Evolutionary conservation across 495 filamentous ascomycete species (phyloP), one percentile per base, ranked within the genome.

Genomic region (Ascobolus immersus): DNA sequence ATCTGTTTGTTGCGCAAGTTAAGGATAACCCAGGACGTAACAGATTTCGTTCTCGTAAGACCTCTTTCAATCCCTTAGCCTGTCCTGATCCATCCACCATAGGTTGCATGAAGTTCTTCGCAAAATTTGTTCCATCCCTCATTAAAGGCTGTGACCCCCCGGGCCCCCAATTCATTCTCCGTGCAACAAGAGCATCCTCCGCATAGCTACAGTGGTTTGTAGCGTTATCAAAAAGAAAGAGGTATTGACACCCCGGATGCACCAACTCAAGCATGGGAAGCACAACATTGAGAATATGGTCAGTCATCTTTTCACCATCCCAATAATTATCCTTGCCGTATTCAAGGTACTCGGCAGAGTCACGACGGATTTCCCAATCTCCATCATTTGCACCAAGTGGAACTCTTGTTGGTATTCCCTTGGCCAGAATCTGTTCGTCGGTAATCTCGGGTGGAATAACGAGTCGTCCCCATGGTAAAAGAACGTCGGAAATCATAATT

Each of bases 181-280:
- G 18, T 17, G 27, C 21, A 17, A 13, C 8, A 19, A 39, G 32
- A 10, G 30, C 31, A 35, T 39, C 37, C 17, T 15, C 20, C 10
- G 31, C 15, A 28, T 17, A 39, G 2, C 10, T 17, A 34, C 12
- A 5, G 11, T 35, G 22, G 5, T 18, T 39, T 0, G 31, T 33
- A 25, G 32, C 31, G 17, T 39, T 34, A 9, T 39, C 29, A 22
- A 39, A 39, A 3, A 27, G 28, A 6, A 40, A 38, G 8, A 40
- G 13, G 2, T 23, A 25, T 28, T 34, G 26, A 17, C 28, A 38
- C 2, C 17, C 14, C 3, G 39, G 29, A 27, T 24, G 39, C 1
- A 23, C 28, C 17, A 17, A 15, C 1, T 17, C 2, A 19, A 41
- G 33, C 20, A 41, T 41, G 21, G 17, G 36, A 5, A 39, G 13